Conservation (phyloP, 345 rosid genomes). For the Corymbia maculata region DNA sequence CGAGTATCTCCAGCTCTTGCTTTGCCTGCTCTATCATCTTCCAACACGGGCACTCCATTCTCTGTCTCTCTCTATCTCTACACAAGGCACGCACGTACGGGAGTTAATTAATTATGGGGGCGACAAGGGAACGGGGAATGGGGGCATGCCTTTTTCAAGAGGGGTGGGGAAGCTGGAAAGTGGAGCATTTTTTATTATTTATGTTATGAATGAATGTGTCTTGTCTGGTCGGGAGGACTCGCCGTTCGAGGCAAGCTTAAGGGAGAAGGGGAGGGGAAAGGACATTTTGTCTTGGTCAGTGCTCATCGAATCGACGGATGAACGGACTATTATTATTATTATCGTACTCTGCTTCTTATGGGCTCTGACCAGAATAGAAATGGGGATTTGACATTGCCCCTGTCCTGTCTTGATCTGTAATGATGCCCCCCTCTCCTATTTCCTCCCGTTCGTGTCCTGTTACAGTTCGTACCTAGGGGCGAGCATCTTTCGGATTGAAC, state of each 20-base stretch:
- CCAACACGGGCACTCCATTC: constrained; percentile 7
- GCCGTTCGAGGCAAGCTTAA: background rate
- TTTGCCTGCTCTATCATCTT: constrained; percentile 33
- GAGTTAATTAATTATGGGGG: background rate
- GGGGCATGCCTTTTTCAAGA: background rate
- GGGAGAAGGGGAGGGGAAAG: background rate
- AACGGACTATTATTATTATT: background rate
- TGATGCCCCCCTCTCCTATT: background rate
- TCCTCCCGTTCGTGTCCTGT: background rate
- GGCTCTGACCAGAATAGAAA: background rate
- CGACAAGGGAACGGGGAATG: background rate
- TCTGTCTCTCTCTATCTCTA: background rate
- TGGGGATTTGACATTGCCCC: background rate
- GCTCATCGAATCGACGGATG: background rate
- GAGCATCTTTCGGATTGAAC: background rate
- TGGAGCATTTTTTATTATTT: background rate
- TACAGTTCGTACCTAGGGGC: background rate
- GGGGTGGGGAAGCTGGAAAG: background rate
- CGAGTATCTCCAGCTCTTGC: constrained; percentile 33
- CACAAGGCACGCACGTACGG: background rate
- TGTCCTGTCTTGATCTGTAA: background rate
- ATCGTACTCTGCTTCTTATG: too few species aligned
- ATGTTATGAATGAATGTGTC: background rate
- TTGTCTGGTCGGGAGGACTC: background rate
- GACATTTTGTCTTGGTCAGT: background rate